Conservation (phyloP, 169 alveolate species). For the Nephromyces sp. region DNA sequence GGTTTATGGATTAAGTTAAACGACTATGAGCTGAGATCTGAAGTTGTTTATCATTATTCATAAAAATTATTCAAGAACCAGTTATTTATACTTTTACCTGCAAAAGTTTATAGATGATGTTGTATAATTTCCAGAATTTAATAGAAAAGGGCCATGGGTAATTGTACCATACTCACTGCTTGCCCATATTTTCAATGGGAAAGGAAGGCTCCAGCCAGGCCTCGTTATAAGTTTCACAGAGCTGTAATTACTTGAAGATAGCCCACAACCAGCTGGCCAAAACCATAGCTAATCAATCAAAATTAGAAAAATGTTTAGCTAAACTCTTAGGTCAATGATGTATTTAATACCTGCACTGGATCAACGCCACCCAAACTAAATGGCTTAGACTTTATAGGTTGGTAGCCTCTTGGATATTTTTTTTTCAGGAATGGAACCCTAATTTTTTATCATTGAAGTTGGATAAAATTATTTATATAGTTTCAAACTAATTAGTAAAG, state of each 20-base stretch:
- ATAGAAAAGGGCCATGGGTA: conserved; percentile 47
- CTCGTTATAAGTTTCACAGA: conserved; percentile 57
- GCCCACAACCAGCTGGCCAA: conserved; percentile 63
- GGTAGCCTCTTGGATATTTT: conserved; percentile 54
- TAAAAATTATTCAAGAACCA: conserved; percentile 1
- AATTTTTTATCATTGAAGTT: too few relatives aligned
- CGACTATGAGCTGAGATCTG: too few relatives aligned
- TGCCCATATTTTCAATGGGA: conserved; percentile 51
- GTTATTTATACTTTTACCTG: too few relatives aligned
- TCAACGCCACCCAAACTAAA: conserved; percentile 72
- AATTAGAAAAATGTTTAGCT: not conserved
- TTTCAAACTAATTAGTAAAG: not conserved
- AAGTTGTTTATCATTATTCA: too few relatives aligned
- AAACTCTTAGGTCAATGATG: not conserved
- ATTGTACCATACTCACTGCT: conserved; percentile 37
- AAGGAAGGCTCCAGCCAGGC: conserved; percentile 70
- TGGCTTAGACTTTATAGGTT: conserved; percentile 61
- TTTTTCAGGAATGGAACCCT: conserved; percentile 55
- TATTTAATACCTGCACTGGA: conserved; percentile 49
- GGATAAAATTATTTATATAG: not conserved
- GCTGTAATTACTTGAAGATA: conserved; percentile 56
- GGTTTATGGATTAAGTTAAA: not conserved
- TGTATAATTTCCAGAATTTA: conserved; percentile 60
- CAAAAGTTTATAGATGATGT: conserved; percentile 42
- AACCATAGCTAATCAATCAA: conserved; percentile 54